These are phyloP conservation scores for Rhizoclosmatium globosum DNA, from an alignment of 192 early-diverging fungal genomes.

Conservation along the genomic window DNA sequence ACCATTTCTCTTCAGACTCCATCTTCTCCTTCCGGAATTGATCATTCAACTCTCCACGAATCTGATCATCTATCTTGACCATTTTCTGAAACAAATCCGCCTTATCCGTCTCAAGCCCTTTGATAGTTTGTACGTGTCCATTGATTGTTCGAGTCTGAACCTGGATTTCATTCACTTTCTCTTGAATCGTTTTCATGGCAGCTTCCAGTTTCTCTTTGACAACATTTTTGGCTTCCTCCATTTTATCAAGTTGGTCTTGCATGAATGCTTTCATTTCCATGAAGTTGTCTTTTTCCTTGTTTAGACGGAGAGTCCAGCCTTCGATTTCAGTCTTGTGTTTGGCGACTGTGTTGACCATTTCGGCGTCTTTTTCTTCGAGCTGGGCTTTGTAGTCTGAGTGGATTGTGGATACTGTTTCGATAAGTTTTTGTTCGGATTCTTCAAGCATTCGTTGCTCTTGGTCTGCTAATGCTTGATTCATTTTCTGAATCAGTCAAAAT, in stretches of 20 bases:
- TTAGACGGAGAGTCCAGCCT: not conserved
- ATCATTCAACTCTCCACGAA: slow-evolving; percentile 53
- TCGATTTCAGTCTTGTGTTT: slow-evolving; percentile 17
- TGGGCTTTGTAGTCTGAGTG: not conserved
- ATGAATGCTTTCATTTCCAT: slow-evolving; percentile 27
- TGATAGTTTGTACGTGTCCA: slow-evolving; percentile 29
- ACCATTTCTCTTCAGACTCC: slow-evolving; percentile 35
- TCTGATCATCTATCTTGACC: slow-evolving; percentile 55
- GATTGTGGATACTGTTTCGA: not conserved
- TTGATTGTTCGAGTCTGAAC: slow-evolving; percentile 53
- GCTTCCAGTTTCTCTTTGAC: slow-evolving; percentile 35
- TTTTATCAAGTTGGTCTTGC: slow-evolving; percentile 48
- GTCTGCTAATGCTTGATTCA: slow-evolving; percentile 46
- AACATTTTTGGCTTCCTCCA: slow-evolving; percentile 41
- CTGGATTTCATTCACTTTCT: slow-evolving; percentile 65
- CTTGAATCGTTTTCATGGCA: slow-evolving; percentile 42
- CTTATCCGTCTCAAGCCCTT: slow-evolving; percentile 56
- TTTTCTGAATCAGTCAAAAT: slow-evolving; percentile 36
- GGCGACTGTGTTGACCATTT: slow-evolving; percentile 8
- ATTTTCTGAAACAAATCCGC: slow-evolving; percentile 65
- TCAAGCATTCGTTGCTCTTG: slow-evolving; percentile 43
- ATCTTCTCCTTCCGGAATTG: slow-evolving; percentile 50
- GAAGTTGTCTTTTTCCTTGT: slow-evolving; percentile 10
- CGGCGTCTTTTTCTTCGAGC: slow-evolving; percentile 11
- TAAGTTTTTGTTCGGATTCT: slow-evolving; percentile 1